Percentiles rank a stretch among this genome's conserved stretches.
These are phyloP conservation scores for Fusarium clavum DNA, from an alignment of 2,329 filamentous ascomycete species.

Conservation along the genomic window DNA sequence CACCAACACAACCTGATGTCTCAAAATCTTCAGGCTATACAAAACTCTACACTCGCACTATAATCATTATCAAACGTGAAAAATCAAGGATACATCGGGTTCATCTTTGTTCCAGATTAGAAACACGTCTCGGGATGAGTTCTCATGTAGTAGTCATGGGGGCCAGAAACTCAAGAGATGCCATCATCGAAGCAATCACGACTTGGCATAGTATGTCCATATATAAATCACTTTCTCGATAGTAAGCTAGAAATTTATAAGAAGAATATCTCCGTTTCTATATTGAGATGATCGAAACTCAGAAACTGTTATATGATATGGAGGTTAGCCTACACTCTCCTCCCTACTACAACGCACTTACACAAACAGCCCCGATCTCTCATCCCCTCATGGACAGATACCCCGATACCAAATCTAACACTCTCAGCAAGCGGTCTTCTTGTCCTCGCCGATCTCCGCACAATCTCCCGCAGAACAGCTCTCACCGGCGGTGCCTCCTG, in stretches of 20 bases:
- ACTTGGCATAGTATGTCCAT: background rate
- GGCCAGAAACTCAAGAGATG: background rate
- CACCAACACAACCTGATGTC: conserved; percentile 16
- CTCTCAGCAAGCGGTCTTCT: conserved; percentile 66
- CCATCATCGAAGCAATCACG: background rate
- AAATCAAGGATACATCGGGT: background rate
- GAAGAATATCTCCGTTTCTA: accelerated
- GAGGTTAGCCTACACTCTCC: conserved; percentile 21
- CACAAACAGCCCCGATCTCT: conserved; percentile 40
- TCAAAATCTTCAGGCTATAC: background rate
- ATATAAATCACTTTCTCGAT: background rate
- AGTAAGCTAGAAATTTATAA: no score
- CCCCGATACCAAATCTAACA: conserved; percentile 58
- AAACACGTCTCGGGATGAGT: conserved; percentile 3
- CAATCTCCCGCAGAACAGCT: conserved; percentile 66
- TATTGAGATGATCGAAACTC: background rate
- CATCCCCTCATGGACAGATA: conserved; percentile 58
- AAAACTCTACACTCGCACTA: no score
- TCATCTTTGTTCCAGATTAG: background rate
- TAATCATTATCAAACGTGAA: accelerated
- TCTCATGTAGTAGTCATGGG: conserved; percentile 26
- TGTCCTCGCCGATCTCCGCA: conserved; percentile 68
- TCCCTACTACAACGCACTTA: conserved; percentile 5
- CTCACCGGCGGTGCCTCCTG: conserved; percentile 67
- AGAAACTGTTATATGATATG: background rate